Base-by-base conservation (phyloP, 495 filamentous ascomycete species). In the Collariella sp. region DNA sequence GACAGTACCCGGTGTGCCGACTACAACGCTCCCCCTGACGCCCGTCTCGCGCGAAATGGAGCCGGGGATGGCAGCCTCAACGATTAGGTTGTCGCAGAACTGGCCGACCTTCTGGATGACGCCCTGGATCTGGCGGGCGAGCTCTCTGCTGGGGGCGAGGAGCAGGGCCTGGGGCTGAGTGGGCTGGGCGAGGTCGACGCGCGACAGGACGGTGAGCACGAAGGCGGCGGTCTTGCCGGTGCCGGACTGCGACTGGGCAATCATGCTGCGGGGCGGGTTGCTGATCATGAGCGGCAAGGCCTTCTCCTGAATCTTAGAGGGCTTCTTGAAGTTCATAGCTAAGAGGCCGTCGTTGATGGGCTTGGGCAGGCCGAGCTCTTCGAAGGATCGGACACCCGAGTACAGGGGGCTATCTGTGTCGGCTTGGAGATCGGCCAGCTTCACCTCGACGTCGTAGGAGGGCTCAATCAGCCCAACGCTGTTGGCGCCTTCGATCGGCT, bases 201-300 rank as follows among this genome's bases (percentile, higher is more conserved):
- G 87, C 50, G 84, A 83, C 18, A 99, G 79, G 49, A 96, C 86
- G 39, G 93, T 96, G 50, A 95, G 80, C 22, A 89, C 83, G 68
- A 97, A 99, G 29, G 94, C 94, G 29, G 93, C 94, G 10, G 94
- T 99, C 74, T 99, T 99, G 54, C 94, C 94, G 13, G 94, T 99
- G 56, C 94, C 94, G 5, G 94, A 98, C 71, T 99, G 94, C 24
- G 93, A 96, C 67, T 99, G 94, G 19, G 89, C 93, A 55, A 99
- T 91, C 76, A 97, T 84, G 69, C 97, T 97, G 39, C 73, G 78
- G 0, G 91, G 86, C 15, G 91, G 91, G 60, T 95, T 79, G 57
- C 72, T 63, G 56, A 98, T 77, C 53, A 98, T 83, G 18, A 98
- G 78, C 16, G 93, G 94, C 3, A 98, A 76, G 2, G 91, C 91